Evolutionary conservation across 106 monocot genomes (phyloP).

Genomic region (Dioscorea alata): DNA sequence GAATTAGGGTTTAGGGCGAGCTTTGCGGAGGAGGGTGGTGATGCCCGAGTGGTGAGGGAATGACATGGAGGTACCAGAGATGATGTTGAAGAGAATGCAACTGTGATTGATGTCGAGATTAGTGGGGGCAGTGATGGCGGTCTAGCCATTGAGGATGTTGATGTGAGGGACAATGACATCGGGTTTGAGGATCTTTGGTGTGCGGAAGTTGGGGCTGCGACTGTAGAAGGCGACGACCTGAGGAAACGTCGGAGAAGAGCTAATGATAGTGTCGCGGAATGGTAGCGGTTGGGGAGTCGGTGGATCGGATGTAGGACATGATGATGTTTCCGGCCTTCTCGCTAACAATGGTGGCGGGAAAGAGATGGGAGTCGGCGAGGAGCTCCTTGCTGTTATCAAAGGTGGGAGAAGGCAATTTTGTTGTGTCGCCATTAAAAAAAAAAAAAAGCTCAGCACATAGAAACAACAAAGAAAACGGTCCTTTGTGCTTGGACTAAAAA

Average conservation of each 20-base stretch:
- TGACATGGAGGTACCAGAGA: conserved; percentile 93
- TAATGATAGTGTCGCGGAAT: conserved; percentile 68
- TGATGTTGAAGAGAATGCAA: conserved; percentile 73
- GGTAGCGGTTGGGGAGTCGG: conserved; percentile 36
- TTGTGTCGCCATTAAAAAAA: no score
- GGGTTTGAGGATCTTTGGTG: conserved; percentile 77
- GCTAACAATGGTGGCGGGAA: conserved; percentile 81
- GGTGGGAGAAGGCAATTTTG: no score
- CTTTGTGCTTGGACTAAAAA: no score
- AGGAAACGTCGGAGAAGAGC: conserved; percentile 32
- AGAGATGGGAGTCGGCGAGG: conserved; percentile 69
- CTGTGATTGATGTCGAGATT: conserved; percentile 58
- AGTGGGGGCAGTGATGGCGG: conserved; percentile 52
- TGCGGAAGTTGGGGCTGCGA: conserved; percentile 68
- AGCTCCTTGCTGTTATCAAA: conserved; percentile 66
- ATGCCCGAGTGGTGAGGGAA: conserved; percentile 87
- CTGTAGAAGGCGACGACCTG: conserved; percentile 81
- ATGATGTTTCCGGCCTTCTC: conserved; percentile 47
- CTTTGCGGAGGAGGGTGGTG: conserved; percentile 63
- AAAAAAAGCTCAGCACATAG: no score
- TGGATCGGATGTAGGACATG: conserved; percentile 34
- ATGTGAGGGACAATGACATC: conserved; percentile 89
- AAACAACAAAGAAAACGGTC: no score
- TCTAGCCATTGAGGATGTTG: conserved; percentile 84
- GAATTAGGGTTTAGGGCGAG: no score